Percentiles rank a stretch among this genome's conserved stretches.
Conservation (phyloP, 331 rosid genomes). For the Stylosanthes scabra region DNA sequence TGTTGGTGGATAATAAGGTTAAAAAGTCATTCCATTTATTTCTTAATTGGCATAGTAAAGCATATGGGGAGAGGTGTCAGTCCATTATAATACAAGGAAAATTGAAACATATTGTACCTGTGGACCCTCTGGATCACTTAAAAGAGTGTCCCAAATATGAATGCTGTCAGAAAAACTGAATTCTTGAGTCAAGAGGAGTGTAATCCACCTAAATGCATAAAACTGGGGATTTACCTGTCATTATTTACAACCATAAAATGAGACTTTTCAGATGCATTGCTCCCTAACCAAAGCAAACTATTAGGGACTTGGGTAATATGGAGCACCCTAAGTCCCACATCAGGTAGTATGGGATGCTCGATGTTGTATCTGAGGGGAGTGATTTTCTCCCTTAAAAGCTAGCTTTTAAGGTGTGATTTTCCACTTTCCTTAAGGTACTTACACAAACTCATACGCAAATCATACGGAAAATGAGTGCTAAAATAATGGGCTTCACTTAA, state of each 20-base stretch:
- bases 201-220: constrained; percentile 96
- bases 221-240: constrained; percentile 57
- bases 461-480: constrained; percentile 10
- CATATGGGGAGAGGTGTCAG: not conserved
- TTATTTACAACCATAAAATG: constrained; percentile 29
- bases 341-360: too few species aligned
- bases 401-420: too few species aligned
- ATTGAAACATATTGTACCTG: constrained; percentile 49
- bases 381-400: too few species aligned
- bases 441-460: not conserved
- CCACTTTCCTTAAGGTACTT: too few species aligned
- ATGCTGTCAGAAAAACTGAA: constrained; percentile 79
- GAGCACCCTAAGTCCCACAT: too few species aligned
- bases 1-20: not conserved
- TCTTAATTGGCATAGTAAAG: not conserved
- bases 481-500: constrained; percentile 26
- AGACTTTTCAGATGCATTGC: constrained; percentile 15
- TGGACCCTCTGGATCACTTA: constrained; percentile 94
- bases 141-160: constrained; percentile 86
- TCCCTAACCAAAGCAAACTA: constrained; percentile 28
- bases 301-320: too few species aligned
- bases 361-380: too few species aligned
- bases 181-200: constrained; percentile 88
- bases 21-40: not conserved
- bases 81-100: constrained; percentile 3